Evolutionary conservation across 108 stramenopile species (phyloP).

Genomic region (Skeletonema potamos): DNA sequence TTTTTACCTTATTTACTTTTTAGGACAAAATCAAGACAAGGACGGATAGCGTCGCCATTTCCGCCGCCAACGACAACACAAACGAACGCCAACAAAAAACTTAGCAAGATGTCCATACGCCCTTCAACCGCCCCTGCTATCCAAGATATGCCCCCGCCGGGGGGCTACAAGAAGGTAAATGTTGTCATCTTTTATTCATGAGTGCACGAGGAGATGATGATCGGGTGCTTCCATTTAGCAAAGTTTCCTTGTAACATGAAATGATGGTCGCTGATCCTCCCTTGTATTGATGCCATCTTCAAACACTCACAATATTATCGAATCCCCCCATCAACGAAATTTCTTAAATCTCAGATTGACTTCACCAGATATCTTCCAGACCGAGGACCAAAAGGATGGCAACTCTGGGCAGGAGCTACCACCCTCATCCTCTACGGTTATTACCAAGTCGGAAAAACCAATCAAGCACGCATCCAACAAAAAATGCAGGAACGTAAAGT

Average conservation of each 20-base stretch:
- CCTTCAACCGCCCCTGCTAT: conserved; percentile 68
- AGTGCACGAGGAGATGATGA: neutral
- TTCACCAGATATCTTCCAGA: conserved; percentile 47
- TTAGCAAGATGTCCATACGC: conserved; percentile 63
- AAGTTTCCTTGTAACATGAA: neutral
- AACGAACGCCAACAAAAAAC: neutral
- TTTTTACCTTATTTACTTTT: too few relatives aligned
- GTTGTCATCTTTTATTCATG: neutral
- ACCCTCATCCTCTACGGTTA: conserved; percentile 70
- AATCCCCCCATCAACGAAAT: conserved; percentile 1
- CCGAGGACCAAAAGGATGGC: conserved; percentile 85
- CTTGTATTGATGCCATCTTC: neutral
- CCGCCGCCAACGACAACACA: neutral
- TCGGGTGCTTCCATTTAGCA: neutral
- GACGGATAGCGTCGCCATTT: neutral
- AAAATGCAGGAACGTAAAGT: conserved; percentile 76
- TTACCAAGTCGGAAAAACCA: conserved; percentile 71
- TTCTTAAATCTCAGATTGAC: conserved; percentile 29
- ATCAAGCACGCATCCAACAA: conserved; percentile 61
- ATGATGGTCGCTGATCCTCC: neutral
- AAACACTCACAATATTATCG: neutral
- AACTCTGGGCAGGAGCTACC: conserved; percentile 71
- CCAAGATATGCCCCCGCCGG: conserved; percentile 73
- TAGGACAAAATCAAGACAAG: too few relatives aligned
- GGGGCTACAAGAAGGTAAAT: conserved; percentile 71